Evolutionary conservation across 306 rosid species (phyloP).

Genomic region (Urtica urens): DNA sequence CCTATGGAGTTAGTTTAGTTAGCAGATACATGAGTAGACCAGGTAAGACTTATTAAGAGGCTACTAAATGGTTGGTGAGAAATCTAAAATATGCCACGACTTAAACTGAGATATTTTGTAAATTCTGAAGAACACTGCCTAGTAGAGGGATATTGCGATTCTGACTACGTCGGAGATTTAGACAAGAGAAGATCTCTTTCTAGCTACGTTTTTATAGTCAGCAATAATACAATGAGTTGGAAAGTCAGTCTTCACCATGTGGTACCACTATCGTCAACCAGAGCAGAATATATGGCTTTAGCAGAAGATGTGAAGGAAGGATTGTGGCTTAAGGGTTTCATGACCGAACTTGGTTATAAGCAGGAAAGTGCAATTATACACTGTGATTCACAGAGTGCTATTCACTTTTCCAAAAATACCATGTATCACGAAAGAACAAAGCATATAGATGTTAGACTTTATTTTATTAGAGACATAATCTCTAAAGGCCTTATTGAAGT

Average conservation of each 20-base stretch:
- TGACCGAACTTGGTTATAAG: not conserved
- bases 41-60: not conserved
- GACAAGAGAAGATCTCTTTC: not conserved
- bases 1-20: not conserved
- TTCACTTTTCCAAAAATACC: not conserved
- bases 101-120: not conserved
- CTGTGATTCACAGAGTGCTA: constrained; percentile 1
- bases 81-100: not conserved
- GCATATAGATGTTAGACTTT: not conserved
- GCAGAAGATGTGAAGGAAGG: not conserved
- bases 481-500: not conserved
- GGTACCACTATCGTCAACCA: not conserved
- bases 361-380: not conserved
- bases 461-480: not conserved
- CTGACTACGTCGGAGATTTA: not conserved
- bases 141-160: not conserved
- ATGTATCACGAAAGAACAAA: not conserved
- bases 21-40: not conserved
- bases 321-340: not conserved
- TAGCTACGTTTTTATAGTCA: not conserved
- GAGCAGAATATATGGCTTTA: not conserved
- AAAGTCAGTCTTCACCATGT: not conserved
- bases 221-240: not conserved
- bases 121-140: too few species aligned
- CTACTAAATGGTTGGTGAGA: not conserved